Percentiles rank a stretch among this genome's conserved stretches.
phyloP scores from a whole-genome alignment of 2,329 filamentous ascomycete genomes.

The Alternaria gaisen region DNA sequence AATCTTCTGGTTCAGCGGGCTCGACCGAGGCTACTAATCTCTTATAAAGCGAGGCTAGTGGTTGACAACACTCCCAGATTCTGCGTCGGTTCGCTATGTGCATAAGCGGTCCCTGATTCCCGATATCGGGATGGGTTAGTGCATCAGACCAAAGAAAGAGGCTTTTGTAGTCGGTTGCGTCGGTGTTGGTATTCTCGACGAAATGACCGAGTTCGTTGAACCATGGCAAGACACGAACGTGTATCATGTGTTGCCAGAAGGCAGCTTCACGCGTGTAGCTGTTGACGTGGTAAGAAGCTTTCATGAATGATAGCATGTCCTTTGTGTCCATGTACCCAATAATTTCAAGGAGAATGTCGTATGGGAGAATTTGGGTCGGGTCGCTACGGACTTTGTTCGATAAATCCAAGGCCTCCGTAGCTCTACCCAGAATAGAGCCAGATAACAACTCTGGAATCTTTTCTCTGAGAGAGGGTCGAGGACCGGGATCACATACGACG shows the following conservation, averaged over 20 bases:
- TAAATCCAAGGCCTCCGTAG: background rate
- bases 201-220: constrained; percentile 21
- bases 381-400: constrained; percentile 20
- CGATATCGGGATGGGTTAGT: constrained; percentile 23
- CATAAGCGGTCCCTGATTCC: constrained; percentile 36
- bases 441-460: constrained; percentile 19
- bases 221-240: constrained; percentile 22
- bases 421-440: constrained; percentile 8
- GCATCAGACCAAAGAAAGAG: constrained; percentile 35
- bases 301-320: constrained; percentile 19
- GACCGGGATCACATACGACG: constrained; percentile 17
- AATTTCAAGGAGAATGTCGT: constrained; percentile 22
- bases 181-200: background rate
- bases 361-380: constrained; percentile 21
- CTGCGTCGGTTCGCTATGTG: constrained; percentile 45
- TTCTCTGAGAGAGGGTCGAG: constrained; percentile 5
- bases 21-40: background rate
- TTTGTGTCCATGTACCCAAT: constrained; percentile 14
- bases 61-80: constrained; percentile 35
- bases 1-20: constrained; percentile 1
- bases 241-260: constrained; percentile 29
- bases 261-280: constrained; percentile 6
- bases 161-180: constrained; percentile 25
- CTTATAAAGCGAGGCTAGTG: constrained; percentile 13
- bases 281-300: constrained; percentile 23